phyloP scores from a whole-genome alignment of 352 stramenopile genomes.

The Phytophthora ohioensis region DNA sequence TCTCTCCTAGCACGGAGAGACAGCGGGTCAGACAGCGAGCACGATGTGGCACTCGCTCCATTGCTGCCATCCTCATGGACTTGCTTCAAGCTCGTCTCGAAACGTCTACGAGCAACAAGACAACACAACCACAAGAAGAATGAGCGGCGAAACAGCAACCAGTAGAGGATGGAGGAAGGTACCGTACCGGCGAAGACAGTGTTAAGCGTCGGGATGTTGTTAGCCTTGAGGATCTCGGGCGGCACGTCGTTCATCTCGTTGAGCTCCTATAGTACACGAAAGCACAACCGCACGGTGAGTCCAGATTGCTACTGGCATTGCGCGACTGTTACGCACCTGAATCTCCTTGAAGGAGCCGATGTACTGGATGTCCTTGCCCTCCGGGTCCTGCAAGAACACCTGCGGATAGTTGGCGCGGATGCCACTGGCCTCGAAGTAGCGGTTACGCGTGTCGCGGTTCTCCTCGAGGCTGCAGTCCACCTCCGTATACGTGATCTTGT shows the following conservation, averaged over 20 bases:
- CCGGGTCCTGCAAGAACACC: constrained; percentile 78
- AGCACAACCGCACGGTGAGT: constrained; percentile 10
- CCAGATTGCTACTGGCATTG: constrained; percentile 7
- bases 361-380: constrained; percentile 59
- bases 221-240: constrained; percentile 74
- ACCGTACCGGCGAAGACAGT: constrained; percentile 75
- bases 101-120: constrained; percentile 42
- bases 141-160: constrained; percentile 8
- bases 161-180: background rate
- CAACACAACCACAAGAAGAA: constrained; percentile 35
- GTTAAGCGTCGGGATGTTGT: constrained; percentile 80
- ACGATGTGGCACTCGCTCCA: constrained; percentile 15
- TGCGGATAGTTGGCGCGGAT: constrained; percentile 89
- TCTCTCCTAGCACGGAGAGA: constrained; percentile 7
- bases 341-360: constrained; percentile 87
- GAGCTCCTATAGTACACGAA: constrained; percentile 56
- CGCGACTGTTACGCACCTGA: constrained; percentile 51
- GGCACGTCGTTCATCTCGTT: constrained; percentile 88
- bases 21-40: constrained; percentile 8
- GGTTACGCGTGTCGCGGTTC: constrained; percentile 77
- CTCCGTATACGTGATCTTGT: constrained; percentile 75
- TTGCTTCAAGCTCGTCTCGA: constrained; percentile 39
- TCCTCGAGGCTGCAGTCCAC: constrained; percentile 86
- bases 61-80: constrained; percentile 17
- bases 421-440: constrained; percentile 80